Conservation (phyloP, 345 rosid genomes). For the Cardiospermum halicacabum region DNA sequence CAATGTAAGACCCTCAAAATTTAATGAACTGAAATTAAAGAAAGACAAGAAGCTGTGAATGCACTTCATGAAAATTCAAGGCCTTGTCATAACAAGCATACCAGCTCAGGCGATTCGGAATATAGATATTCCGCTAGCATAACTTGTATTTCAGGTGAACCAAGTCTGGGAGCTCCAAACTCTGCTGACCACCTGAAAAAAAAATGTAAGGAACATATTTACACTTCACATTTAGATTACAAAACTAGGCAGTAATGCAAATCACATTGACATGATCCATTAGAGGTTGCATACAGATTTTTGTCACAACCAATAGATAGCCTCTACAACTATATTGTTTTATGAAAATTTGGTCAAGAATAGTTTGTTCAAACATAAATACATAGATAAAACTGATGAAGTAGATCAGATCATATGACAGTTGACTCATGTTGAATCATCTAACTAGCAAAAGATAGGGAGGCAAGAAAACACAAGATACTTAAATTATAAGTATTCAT, state of each 20-base stretch:
- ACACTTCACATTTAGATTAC: neutral
- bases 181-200: slow-evolving; percentile 81
- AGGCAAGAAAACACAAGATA: neutral
- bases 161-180: slow-evolving; percentile 64
- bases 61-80: too few relatives aligned
- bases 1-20: neutral
- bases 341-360: neutral
- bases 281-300: neutral
- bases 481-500: neutral
- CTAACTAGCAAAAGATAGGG: neutral
- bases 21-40: neutral
- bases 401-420: neutral
- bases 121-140: slow-evolving; percentile 88
- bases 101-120: slow-evolving; percentile 89
- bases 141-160: slow-evolving; percentile 70
- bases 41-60: neutral
- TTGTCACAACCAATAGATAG: neutral
- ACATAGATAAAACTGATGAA: neutral
- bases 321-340: neutral
- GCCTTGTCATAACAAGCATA: slow-evolving; percentile 32
- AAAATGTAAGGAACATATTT: slow-evolving; percentile 10
- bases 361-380: neutral
- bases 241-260: neutral
- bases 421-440: neutral
- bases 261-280: neutral